Evolutionary conservation across 257 asterid genomes (phyloP), one percentile per base, ranked within the genome.

Genomic region (Rauvolfia tetraphylla): DNA sequence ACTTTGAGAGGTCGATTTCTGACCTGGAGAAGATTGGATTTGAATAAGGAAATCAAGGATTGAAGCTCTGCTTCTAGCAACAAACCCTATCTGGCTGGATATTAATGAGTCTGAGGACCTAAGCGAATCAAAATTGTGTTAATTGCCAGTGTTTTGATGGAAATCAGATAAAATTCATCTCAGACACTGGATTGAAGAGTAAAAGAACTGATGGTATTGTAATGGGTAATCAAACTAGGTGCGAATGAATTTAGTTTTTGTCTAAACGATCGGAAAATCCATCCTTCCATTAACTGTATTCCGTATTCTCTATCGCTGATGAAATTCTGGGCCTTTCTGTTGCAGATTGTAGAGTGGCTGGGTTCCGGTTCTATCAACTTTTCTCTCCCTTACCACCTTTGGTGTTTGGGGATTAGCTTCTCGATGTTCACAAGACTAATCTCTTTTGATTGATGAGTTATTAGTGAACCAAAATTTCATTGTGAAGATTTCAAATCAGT

Each of bases 271-370:
- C 4, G 33, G 9, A 49, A 39, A 49, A 67, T 53, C 15, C 56
- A 66, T 76, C 33, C 8, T 65, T 65, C 41, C 13, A 4, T 22
- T 25, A 33, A 10, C 48, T 10, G 7, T 67, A 9, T 18, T 23
- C n/a, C 17, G n/a, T 41, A 57, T 48, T 57, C 69, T 33, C 6
- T 77, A 15, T 42, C 17, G 5, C 56, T 59, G 51, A 48, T 36
- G 56, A 59, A 25, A n/a, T 4, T 77, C 27, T 29, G 81, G 71
- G 14, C 23, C 39, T 33, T 4, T 71, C 29, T 49, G 1, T 62
- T 71, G 9, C 72, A 71, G 76, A 78, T 59, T 71, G 53, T n/a
- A 0, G 46, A 15, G n/a, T 59, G n/a, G n/a, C n/a, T n/a, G n/a
- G n/a, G n/a, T n/a, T n/a, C n/a, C n/a, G n/a, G n/a, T n/a, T n/a